Base-by-base conservation (phyloP, 2,329 filamentous ascomycete species). In the Pestalotiopsis sp. region DNA sequence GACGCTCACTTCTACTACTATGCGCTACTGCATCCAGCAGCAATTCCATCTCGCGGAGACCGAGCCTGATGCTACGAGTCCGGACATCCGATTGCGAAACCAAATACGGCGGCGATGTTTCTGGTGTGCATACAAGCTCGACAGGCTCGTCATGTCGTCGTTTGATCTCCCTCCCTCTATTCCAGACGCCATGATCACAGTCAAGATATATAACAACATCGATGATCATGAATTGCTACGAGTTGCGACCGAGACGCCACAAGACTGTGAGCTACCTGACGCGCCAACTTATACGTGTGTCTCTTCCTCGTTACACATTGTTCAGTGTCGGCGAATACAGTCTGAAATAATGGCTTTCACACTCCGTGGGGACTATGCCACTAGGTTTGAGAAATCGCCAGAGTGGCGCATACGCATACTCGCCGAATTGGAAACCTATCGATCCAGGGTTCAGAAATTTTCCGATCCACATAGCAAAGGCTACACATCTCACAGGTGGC, bases 351-450 rank as follows among this genome's bases (percentile, higher is more conserved):
- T 60, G 20, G 27, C 17, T 14, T 61, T 45, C n/a, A 68, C 67
- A 13, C 57, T 68, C 3, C 62, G 57, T 12, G 62, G 67, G 64
- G 57, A 68, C 57, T 68, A 66, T 25, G 52, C 63, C 12, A 13
- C 27, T 7, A 25, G n/a, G 3, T 62, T 58, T 38, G 63, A 66
- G 45, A 45, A 68, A 17, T 60, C 63, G 5, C 57, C 25, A 45
- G 64, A 68, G 27, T 68, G 67, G 67, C 49, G 67, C 23, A 61
- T 66, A 23, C 67, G 63, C 23, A 68, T 68, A 17, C 49, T 68
- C 27, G 67, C 20, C n/a, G 64, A 68, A 39, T 36, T 66, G 62
- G 63, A 68, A 25, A 61, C 5, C 9, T 68, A 66, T 36, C 66
- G 57, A 41, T 68, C 56, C 23, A 64, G 67, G n/a, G 61, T 68